Evolutionary conservation across 2,329 filamentous ascomycete genomes (phyloP), one percentile per base, ranked within the genome.

Genomic region (Botrytis elliptica): DNA sequence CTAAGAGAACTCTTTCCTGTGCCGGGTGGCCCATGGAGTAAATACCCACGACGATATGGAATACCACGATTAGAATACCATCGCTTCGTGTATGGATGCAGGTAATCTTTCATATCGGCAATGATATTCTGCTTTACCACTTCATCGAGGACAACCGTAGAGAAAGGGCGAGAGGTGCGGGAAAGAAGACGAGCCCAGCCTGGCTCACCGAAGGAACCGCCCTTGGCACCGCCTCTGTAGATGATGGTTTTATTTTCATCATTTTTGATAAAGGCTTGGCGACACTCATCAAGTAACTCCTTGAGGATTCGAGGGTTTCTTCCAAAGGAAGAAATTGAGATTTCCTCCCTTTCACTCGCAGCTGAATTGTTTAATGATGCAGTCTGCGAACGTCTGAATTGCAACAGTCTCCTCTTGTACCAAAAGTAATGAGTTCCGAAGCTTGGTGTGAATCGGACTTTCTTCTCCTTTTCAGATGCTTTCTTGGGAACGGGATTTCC

Each of bases 1-100:
- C 88, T 91, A 1, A 94, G 85, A 64, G 90, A 92, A 63, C 89
- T 92, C 82, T 95, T 96, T 22, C 93, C 93, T 0, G 92, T 95
- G 0, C 93, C 93, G 0, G 93, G 93, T 0, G 93, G 93, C 0
- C 94, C 94, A 76, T 95, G 86, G 25, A 97, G 89, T 0, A 97
- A 87, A 79, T 96, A 97, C 0, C 94, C 94, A 7, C 94, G 87
- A 22, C 94, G 88, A 81, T 97, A 97, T 0, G 94, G 94, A 44
- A 97, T 95, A 0, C 94, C 94, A 10, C 93, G 88, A 77, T 93
- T 92, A 0, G 91, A 87, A 80, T 97, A 97, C 93, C 93, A 97
- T n/a, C 90, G 86, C 63, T 88, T 85, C 0, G 90, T 91, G 20
- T 84, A 82, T 0, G 89, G 89, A 75, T 89, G 84, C 52, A 92